Evolutionary conservation across 208 protist species (phyloP), one percentile per base, ranked within the genome.

Genomic region (Trypanosoma brucei): DNA sequence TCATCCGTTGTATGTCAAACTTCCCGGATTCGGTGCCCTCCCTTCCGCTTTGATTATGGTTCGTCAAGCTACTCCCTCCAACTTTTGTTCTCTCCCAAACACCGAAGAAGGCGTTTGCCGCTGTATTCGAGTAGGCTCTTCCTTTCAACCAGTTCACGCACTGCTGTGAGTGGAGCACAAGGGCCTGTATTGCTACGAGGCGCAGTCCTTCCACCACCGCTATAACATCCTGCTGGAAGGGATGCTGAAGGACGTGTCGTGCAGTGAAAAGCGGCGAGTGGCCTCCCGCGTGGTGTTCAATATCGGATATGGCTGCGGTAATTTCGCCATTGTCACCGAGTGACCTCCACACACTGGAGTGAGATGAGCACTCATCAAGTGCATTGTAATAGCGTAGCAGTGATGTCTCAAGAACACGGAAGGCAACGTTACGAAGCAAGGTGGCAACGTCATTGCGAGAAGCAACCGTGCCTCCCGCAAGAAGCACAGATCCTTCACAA

Each of bases 321-420:
- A 62, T 55, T 50, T 54, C 38, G 7, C 59, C 38, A 39, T 42
- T 5, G 14, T 35, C 59, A 52, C 69, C 39, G 40, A 11, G 34
- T 2, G 35, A 11, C n/a, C 14, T 30, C 42, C 9, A 36, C 39
- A 9, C 42, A 61, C 9, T 42, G 51, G 65, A 14, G 9, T 30
- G 62, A 14, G 13, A 54, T 38, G 52, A 52, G 11, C 49, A 50
- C 33, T 62, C 49, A 22, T 63, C 48, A 50, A 73, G 36, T 8
- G 62, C 63, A 9, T 80, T 68, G 71, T 91, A 90, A 36, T 84
- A 79, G 3, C 54, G 55, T 51, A 72, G 71, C 62, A 95, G 73
- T 1, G 77, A 76, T 39, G 84, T 77, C 65, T 95, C 86, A 37
- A 93, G 57, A 34, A 95, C 78, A 14, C 89, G 89, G 44, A 81